A percentile compares a stretch with the other conserved stretches of the same genome.
These are phyloP conservation scores for Tolypocladium tundrense DNA, from an alignment of 2,329 filamentous ascomycete species.

Conservation along the genomic window DNA sequence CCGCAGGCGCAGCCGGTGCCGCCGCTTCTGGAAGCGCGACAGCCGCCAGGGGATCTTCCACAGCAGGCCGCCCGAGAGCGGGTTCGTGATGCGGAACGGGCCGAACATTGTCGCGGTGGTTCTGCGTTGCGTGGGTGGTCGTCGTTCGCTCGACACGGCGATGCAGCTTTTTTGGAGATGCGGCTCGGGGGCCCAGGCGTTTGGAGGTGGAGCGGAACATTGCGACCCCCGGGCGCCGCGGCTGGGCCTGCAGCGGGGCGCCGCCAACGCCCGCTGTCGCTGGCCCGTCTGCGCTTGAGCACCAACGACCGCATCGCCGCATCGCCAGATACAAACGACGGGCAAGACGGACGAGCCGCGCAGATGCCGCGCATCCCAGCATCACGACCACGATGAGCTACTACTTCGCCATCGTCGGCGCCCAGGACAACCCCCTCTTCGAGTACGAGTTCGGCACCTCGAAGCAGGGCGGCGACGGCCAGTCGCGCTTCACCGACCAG, in stretches of 20 bases:
- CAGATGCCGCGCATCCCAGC: background rate
- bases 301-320: background rate
- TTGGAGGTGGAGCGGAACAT: conserved; percentile 17
- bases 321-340: background rate
- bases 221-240: conserved; percentile 10
- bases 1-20: conserved; percentile 73
- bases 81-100: conserved; percentile 67
- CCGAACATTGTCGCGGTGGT: conserved; percentile 58
- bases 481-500: conserved; percentile 78
- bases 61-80: conserved; percentile 69
- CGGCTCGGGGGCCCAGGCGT: background rate
- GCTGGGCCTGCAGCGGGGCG: background rate
- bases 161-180: conserved; percentile 1
- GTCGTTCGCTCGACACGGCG: background rate
- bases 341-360: background rate
- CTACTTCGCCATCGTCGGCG: conserved; percentile 95
- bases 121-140: background rate
- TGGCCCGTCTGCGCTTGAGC: background rate
- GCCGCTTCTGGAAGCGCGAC: conserved; percentile 80
- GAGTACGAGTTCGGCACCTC: conserved; percentile 96
- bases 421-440: conserved; percentile 91
- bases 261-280: background rate
- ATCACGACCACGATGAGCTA: conserved; percentile 65
- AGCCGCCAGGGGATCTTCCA: conserved; percentile 98
- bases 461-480: conserved; percentile 88